phyloP scores from a whole-genome alignment of 2,329 filamentous ascomycete genomes.

The Chlorencoelia australis region DNA sequence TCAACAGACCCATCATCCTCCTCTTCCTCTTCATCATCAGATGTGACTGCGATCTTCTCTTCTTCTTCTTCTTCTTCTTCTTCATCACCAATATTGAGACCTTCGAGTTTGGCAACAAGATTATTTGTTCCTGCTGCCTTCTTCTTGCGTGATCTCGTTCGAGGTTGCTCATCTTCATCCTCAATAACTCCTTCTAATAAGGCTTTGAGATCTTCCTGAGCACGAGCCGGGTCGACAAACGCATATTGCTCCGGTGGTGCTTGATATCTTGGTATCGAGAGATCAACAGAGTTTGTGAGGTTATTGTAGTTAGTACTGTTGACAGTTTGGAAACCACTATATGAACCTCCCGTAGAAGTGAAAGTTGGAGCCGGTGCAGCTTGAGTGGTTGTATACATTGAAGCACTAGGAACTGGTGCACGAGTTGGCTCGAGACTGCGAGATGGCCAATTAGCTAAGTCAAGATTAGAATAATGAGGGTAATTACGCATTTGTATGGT shows the following conservation, averaged over 20 bases:
- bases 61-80: slow-evolving; percentile 30
- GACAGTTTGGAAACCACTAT: slow-evolving; percentile 21
- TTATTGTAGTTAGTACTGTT: slow-evolving; percentile 14
- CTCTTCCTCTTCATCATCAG: slow-evolving; percentile 39
- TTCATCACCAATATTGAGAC: slow-evolving; percentile 29
- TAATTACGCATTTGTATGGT: no score
- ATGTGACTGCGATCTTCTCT: slow-evolving; percentile 25
- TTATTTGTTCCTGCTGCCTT: slow-evolving; percentile 24
- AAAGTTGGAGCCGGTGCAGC: slow-evolving; percentile 19
- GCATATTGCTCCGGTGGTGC: slow-evolving; percentile 21
- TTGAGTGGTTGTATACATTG: slow-evolving; percentile 23
- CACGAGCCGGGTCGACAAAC: slow-evolving; percentile 52
- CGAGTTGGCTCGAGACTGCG: no score
- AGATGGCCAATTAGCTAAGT: slow-evolving; percentile 4
- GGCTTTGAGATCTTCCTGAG: slow-evolving; percentile 68
- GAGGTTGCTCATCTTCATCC: slow-evolving; percentile 43
- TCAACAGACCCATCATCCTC: slow-evolving; percentile 57
- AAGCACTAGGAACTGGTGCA: slow-evolving; percentile 15
- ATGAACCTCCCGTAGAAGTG: slow-evolving; percentile 22
- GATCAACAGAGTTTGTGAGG: slow-evolving; percentile 23
- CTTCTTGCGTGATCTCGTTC: slow-evolving; percentile 30
- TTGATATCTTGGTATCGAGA: slow-evolving; percentile 20
- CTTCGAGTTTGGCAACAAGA: slow-evolving; percentile 27
- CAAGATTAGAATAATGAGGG: no score
- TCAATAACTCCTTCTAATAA: slow-evolving; percentile 75